Base-by-base conservation (phyloP, 257 asterid species). In the Dorcoceras hygrometricum region DNA sequence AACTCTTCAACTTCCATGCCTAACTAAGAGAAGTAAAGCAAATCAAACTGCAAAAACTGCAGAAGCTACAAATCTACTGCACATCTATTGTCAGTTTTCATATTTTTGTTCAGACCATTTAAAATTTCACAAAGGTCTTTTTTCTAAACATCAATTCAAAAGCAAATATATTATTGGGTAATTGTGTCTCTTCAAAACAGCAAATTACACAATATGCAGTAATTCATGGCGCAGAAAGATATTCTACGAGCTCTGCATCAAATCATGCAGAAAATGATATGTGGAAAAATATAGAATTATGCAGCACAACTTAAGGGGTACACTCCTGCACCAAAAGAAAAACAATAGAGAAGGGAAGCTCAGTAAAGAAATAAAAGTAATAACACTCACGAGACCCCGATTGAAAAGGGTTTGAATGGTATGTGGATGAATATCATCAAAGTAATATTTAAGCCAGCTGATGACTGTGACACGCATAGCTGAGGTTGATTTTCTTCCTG, bases 371-470 rank as follows among this genome's bases (percentile, higher is more conserved):
- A 23, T 54, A 9, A 31, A 56, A 31, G 72, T 39, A 39, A 54
- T 32, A 57, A 57, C 4, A 83, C 91, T 62, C 6, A 93, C 99
- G 5, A 88, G 92, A 81, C 95, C 89, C 75, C 88, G 83, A 67
- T 81, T 85, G 76, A 93, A 93, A 78, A 86, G 95, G 54, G 83
- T 69, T 69, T 86, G 95, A 71, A 87, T 83, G 68, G 71, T 74
- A 19, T 81, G 80, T 39, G 88, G 92, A 68, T 81, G 84, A 39
- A 81, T 75, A 46, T 86, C 99, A 20, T 81, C 82, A 28, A 93
- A 88, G 85, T 88, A 93, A 78, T 93, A 93, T 74, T 91, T 90
- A 73, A 90, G 90, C 99, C 99, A 93, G 80, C 89, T 90, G 73
- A 93, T 80, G 59, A 96, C 97, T 24, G 99, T 88, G 58, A 90